Evolutionary conservation across 2,329 filamentous ascomycete genomes (phyloP).

Genomic region (Trichoderma simmonsii): DNA sequence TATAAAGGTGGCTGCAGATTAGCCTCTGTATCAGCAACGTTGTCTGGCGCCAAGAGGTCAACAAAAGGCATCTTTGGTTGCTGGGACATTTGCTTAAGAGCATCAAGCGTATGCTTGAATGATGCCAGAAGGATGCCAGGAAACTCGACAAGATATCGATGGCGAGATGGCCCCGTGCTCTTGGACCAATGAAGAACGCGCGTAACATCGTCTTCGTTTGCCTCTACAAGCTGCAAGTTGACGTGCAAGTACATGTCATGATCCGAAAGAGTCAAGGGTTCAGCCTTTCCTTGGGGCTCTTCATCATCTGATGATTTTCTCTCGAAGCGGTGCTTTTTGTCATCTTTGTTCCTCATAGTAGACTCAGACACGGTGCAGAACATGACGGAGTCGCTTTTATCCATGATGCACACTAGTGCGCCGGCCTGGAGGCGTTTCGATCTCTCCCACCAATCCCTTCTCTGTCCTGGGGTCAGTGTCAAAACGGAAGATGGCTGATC

Average conservation of each 20-base stretch:
- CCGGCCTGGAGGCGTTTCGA: constrained; percentile 48
- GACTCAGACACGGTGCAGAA: constrained; percentile 40
- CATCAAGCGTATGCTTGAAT: constrained; percentile 55
- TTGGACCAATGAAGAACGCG: constrained; percentile 33
- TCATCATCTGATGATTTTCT: constrained; percentile 17
- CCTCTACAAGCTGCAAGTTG: constrained; percentile 30
- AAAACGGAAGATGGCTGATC: constrained; percentile 39
- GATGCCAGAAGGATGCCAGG: constrained; percentile 57
- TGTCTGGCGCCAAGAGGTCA: constrained; percentile 41
- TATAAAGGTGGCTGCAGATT: constrained; percentile 50
- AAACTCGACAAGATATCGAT: constrained; percentile 54
- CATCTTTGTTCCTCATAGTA: constrained; percentile 21
- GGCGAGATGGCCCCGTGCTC: constrained; percentile 14
- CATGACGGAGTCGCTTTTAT: constrained; percentile 35
- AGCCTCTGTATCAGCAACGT: constrained; percentile 20
- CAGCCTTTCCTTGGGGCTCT: background rate
- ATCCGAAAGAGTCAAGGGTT: constrained; percentile 1
- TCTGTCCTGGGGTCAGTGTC: constrained; percentile 26
- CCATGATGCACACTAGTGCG: constrained; percentile 49
- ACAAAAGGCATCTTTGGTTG: constrained; percentile 47
- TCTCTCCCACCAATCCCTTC: constrained; percentile 49
- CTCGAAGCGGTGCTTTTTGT: constrained; percentile 20
- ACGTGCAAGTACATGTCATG: constrained; percentile 31
- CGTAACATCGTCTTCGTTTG: constrained; percentile 21
- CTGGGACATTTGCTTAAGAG: constrained; percentile 51